Conservation (phyloP, 225 moss, liverwort and hornwort genomes). For the Neckera pumila region DNA sequence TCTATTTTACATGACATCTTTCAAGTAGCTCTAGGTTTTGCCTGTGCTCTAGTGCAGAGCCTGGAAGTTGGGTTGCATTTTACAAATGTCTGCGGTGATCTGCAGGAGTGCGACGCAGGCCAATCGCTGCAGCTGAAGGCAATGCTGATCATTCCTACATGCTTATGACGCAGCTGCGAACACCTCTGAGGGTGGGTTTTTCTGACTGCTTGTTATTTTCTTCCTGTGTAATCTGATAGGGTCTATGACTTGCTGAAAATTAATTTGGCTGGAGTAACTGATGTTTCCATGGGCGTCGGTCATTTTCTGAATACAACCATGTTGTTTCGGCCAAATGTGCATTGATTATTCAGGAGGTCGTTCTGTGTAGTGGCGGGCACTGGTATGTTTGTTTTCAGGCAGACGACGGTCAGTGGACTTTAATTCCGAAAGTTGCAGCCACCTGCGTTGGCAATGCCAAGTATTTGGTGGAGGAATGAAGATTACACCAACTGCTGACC, state of each 20-base stretch:
- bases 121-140: slow-evolving; percentile 2
- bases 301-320: neutral
- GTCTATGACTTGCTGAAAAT: neutral
- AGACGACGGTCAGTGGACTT: slow-evolving; percentile 48
- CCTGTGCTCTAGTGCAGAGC: neutral
- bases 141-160: neutral
- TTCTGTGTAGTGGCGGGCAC: neutral
- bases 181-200: neutral
- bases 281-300: neutral
- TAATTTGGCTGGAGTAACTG: neutral
- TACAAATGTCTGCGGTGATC: neutral
- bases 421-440: slow-evolving; percentile 31
- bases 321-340: neutral
- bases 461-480: slow-evolving; percentile 77
- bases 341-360: neutral
- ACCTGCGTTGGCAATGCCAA: slow-evolving; percentile 58
- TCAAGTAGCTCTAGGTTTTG: neutral
- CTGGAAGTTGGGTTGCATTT: neutral
- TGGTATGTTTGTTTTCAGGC: slow-evolving; percentile 10
- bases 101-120: slow-evolving; percentile 69
- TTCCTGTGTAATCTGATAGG: neutral
- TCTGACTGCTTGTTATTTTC: neutral
- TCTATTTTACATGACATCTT: neutral
- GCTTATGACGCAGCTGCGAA: neutral
- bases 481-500: slow-evolving; percentile 64